These are phyloP conservation scores for Komagataella mondaviorum DNA, from an alignment of 805 yeast genomes.

Conservation along the genomic window DNA sequence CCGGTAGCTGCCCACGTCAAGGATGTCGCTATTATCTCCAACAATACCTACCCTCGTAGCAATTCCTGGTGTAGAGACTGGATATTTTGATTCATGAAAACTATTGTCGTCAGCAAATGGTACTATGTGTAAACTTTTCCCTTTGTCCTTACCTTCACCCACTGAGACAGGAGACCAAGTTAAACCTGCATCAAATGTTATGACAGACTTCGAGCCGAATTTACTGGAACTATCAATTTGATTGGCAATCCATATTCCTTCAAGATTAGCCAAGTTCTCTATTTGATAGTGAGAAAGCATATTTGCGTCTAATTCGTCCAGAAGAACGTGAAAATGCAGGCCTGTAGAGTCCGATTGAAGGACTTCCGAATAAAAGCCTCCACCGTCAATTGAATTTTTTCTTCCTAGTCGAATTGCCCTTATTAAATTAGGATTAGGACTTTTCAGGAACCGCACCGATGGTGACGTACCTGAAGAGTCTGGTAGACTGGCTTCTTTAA, in stretches of 20 bases:
- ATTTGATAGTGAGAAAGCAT: conserved; percentile 23
- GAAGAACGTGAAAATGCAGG: conserved; percentile 28
- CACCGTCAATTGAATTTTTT: conserved; percentile 6
- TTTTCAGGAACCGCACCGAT: conserved; percentile 24
- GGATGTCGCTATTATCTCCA: conserved; percentile 16
- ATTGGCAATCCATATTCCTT: conserved; percentile 50
- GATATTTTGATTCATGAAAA: background rate
- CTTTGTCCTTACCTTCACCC: conserved; percentile 32
- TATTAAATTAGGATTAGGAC: conserved; percentile 25
- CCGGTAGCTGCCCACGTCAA: conserved; percentile 5
- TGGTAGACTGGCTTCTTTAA: conserved; percentile 16
- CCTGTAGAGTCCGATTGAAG: conserved; percentile 50
- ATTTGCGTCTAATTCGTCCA: conserved; percentile 25
- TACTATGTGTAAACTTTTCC: background rate
- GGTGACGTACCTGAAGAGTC: conserved; percentile 22
- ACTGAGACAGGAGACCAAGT: conserved; percentile 37
- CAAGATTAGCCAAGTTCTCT: conserved; percentile 34
- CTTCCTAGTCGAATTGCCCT: conserved; percentile 23
- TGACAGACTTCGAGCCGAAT: conserved; percentile 16
- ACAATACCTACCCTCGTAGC: background rate
- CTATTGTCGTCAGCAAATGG: background rate
- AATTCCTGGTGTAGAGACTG: background rate
- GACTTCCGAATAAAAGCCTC: conserved; percentile 17
- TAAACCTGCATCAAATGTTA: conserved; percentile 39
- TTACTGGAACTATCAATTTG: conserved; percentile 18